Conservation (phyloP, 2,329 filamentous ascomycete species). For the Arthrobotrys musiformis region DNA sequence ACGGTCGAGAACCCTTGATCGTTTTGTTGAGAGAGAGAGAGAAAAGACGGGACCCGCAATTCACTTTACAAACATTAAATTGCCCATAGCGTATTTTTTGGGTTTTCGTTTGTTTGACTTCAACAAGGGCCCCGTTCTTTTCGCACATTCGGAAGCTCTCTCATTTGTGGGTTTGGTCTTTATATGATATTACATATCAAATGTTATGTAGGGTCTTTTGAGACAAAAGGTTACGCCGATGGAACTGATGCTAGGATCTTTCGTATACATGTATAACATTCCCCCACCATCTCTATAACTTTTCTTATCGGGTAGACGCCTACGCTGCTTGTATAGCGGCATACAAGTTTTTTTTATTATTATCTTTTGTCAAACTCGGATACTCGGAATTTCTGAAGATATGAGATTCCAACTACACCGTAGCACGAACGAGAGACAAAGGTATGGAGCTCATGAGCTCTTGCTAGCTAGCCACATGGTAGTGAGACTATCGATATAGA, state of each 20-base stretch:
- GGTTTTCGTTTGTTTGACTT: not conserved
- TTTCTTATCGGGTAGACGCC: not conserved
- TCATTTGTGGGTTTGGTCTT: slow-evolving; percentile 12
- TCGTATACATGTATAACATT: slow-evolving; percentile 9
- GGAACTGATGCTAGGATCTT: slow-evolving; percentile 17
- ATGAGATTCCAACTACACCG: not conserved
- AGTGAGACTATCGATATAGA: slow-evolving; percentile 12
- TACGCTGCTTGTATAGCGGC: not conserved
- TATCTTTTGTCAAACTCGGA: slow-evolving; percentile 34
- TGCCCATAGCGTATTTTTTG: not conserved
- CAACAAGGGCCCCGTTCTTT: not conserved
- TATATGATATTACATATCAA: too few relatives aligned
- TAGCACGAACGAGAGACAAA: slow-evolving; percentile 16
- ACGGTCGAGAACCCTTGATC: slow-evolving; percentile 21
- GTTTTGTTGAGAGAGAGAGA: slow-evolving; percentile 10
- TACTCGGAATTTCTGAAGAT: slow-evolving; percentile 25
- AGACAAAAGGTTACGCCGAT: slow-evolving; percentile 21
- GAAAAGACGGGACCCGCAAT: slow-evolving; percentile 5
- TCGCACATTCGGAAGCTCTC: slow-evolving; percentile 43
- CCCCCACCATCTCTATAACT: not conserved
- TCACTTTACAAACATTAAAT: slow-evolving; percentile 3
- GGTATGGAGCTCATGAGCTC: slow-evolving; percentile 39
- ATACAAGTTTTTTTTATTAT: slow-evolving; percentile 12
- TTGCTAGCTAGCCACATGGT: slow-evolving; percentile 24
- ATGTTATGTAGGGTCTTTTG: not conserved